A percentile compares a stretch with the other conserved stretches of the same genome.
Evolutionary conservation across 2,329 filamentous ascomycete genomes (phyloP).

Genomic region (Achaetomium macrosporum): DNA sequence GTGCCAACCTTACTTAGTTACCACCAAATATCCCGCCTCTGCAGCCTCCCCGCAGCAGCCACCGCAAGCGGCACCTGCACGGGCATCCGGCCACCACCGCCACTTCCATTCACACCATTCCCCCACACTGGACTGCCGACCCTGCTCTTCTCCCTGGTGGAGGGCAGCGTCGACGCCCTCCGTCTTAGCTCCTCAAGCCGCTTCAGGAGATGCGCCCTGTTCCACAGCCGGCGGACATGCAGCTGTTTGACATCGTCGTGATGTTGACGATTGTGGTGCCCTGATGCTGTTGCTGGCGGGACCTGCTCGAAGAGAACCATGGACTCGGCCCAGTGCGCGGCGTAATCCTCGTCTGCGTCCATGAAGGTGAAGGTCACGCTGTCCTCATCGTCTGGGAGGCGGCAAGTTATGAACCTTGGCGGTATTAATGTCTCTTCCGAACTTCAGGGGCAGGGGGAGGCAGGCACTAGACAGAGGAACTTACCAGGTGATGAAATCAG

Average conservation of each 20-base stretch:
- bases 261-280: too few relatives aligned
- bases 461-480: background rate
- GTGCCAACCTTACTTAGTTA: background rate
- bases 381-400: conserved; percentile 26
- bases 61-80: conserved; percentile 10
- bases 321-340: conserved; percentile 20
- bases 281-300: background rate
- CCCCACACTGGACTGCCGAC: background rate
- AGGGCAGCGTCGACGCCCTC: background rate
- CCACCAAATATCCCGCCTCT: conserved; percentile 16
- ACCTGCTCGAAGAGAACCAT: conserved; percentile 24
- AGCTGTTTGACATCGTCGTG: conserved; percentile 14
- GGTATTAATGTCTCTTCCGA: background rate
- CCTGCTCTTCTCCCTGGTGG: background rate
- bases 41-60: background rate
- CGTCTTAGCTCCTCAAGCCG: conserved; percentile 20
- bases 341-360: conserved; percentile 16
- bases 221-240: conserved; percentile 25
- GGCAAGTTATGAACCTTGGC: conserved; percentile 26
- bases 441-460: background rate
- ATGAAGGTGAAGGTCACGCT: conserved; percentile 23
- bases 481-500: conserved; percentile 23
- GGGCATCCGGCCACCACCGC: background rate
- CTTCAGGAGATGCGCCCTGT: conserved; percentile 16
- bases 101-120: background rate